These are phyloP conservation scores for Candolleomyces eurysporus DNA, from an alignment of 768 basidiomycete species.

Conservation along the genomic window DNA sequence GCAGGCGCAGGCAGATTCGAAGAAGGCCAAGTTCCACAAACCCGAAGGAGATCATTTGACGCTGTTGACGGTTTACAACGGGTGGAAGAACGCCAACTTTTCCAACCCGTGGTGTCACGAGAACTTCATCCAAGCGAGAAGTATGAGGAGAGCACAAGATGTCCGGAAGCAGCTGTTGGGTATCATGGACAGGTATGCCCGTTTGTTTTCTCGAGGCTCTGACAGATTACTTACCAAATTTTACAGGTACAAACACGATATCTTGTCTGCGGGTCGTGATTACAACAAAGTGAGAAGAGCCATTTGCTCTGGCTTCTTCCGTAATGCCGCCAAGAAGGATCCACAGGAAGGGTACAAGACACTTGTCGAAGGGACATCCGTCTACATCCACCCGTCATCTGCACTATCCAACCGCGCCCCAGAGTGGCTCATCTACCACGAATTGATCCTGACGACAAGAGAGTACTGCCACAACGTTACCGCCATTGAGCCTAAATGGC, in stretches of 20 bases:
- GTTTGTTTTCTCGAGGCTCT: not conserved
- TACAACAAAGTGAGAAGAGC: constrained; percentile 92
- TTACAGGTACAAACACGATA: constrained; percentile 91
- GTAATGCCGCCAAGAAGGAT: constrained; percentile 98
- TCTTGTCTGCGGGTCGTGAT: constrained; percentile 88
- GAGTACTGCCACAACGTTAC: constrained; percentile 94
- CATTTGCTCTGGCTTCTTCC: constrained; percentile 97
- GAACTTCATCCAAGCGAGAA: constrained; percentile 97
- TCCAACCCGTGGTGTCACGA: constrained; percentile 99
- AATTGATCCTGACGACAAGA: constrained; percentile 93
- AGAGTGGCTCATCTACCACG: constrained; percentile 96
- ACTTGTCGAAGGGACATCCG: constrained; percentile 95
- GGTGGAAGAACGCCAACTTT: constrained; percentile 95
- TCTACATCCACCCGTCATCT: constrained; percentile 97
- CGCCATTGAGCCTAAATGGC: constrained; percentile 96
- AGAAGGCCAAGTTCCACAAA: constrained; percentile 99
- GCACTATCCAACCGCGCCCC: constrained; percentile 96
- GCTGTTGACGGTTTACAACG: constrained; percentile 92
- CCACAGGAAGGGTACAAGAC: constrained; percentile 99
- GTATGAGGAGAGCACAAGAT: constrained; percentile 96
- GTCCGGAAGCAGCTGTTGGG: constrained; percentile 96
- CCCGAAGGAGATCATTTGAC: constrained; percentile 97
- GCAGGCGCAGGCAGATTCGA: constrained; percentile 97
- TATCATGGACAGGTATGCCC: constrained; percentile 92
- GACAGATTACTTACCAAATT: not conserved